Evolutionary conservation across 768 basidiomycete genomes (phyloP), one percentile per base, ranked within the genome.

Genomic region (Gymnopilus junonius): DNA sequence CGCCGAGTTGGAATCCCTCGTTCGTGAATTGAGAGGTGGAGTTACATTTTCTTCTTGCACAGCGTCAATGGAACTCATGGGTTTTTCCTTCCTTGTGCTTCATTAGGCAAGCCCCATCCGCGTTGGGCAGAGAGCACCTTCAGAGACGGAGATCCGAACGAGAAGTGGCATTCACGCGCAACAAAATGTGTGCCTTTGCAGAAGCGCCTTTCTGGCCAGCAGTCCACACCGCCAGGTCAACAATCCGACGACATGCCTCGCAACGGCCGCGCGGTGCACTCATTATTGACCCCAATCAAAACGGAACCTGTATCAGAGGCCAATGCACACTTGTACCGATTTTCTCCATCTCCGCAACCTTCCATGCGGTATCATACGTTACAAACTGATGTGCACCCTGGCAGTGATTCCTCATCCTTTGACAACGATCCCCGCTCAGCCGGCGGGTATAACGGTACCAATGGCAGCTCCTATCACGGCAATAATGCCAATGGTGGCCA

Each of bases 1-100:
- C 67, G 94, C 94, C 39, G 95, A 97, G 77, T 87, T 97, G 58
- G 95, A 97, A 76, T 92, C 91, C 69, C 85, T 96, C 32, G 94
- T 97, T 35, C 84, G 95, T 65, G 95, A 96, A 73, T 80, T 97
- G 29, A 85, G 94, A 73, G 92, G 91, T 91, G 75, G 45, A 53
- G 37, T 32, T 17, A 35, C 46, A 48, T 23, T n/a, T n/a, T 15
- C 39, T 40, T 55, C 37, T 45, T 32, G 39, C 43, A 35, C 40
- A 27, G 40, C 43, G 39, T 31, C 42, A 39, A 17, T 42, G 53
- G 21, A 39, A 42, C 48, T 50, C 31, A 23, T 46, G 35, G 15
- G 8, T 51, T 10, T 29, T 51, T 29, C 17, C 48, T 51, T 51
- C 48, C 48, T 51, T 31, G 48, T 51, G 15, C 48, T 51, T 51